phyloP scores from a whole-genome alignment of 2,329 filamentous ascomycete species.

The Xylariomycetidae sp. region DNA sequence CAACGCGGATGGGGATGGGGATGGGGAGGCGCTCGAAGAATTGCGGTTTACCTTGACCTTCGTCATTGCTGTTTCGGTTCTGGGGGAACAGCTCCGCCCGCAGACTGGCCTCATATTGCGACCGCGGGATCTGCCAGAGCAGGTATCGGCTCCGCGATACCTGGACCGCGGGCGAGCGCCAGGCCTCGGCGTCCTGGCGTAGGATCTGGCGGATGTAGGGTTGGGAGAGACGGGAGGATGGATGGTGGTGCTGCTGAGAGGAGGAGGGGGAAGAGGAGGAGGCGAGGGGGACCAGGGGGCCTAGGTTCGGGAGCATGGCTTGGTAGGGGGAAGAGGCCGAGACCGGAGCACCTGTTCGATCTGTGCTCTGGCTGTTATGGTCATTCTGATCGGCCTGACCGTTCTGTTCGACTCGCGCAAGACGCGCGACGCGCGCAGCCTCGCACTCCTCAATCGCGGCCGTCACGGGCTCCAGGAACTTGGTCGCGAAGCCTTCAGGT shows the following conservation, averaged over 20 bases:
- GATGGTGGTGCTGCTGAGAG: neutral
- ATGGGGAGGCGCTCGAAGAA: neutral
- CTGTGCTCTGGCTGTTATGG: too few species aligned
- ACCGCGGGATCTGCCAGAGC: constrained; percentile 4
- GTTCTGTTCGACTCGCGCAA: too few species aligned
- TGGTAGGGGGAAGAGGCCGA: too few species aligned
- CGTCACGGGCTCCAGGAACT: constrained; percentile 4
- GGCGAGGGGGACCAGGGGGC: neutral
- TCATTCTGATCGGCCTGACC: too few species aligned
- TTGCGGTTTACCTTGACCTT: too few species aligned
- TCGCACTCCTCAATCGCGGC: constrained; percentile 2
- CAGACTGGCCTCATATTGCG: neutral
- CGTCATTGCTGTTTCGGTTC: neutral
- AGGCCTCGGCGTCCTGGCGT: neutral
- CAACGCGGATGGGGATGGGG: too few species aligned
- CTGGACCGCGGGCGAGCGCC: constrained; percentile 1
- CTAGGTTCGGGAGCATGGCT: too few species aligned
- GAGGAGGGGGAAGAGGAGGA: neutral
- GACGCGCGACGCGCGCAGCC: too few species aligned
- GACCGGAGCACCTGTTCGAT: too few species aligned
- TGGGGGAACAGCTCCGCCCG: too few species aligned
- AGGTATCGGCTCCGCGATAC: constrained; percentile 3
- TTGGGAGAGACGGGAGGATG: neutral
- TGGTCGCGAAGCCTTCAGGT: constrained; percentile 2
- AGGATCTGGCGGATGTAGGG: constrained; percentile 1